Conservation (phyloP, 2,329 filamentous ascomycete genomes). For the Ophiostoma triangulosporum region DNA sequence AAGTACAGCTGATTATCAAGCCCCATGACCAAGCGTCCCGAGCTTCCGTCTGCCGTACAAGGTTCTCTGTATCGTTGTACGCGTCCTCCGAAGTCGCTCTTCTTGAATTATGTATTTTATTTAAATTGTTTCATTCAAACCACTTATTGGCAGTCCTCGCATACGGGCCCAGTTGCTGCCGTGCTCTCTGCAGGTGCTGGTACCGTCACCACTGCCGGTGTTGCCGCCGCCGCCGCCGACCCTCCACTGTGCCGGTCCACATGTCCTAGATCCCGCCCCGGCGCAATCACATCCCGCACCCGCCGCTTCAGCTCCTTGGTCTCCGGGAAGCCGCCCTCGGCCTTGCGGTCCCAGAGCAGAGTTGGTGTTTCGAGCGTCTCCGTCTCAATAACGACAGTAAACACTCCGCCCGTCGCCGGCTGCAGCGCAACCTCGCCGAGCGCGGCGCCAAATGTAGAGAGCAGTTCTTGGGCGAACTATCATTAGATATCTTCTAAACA, state of each 20-base stretch:
- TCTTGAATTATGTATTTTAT: too few relatives aligned
- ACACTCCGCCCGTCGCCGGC: constrained; percentile 72
- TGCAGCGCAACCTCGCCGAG: constrained; percentile 82
- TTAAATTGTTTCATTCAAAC: too few relatives aligned
- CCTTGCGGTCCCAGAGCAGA: constrained; percentile 76
- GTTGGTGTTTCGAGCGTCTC: constrained; percentile 20
- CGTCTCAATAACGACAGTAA: constrained; percentile 42
- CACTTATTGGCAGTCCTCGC: constrained; percentile 25
- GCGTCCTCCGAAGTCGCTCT: too few relatives aligned
- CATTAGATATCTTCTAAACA: neutral
- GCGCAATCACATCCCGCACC: constrained; percentile 72
- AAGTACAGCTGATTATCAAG: too few relatives aligned
- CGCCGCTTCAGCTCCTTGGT: constrained; percentile 81
- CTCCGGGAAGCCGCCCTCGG: constrained; percentile 83
- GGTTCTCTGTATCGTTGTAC: too few relatives aligned
- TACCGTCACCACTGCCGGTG: neutral
- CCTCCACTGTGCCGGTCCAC: constrained; percentile 43
- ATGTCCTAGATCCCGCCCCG: constrained; percentile 66
- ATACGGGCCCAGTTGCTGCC: constrained; percentile 15
- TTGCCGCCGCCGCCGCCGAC: neutral
- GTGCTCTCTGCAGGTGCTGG: neutral
- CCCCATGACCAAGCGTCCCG: too few relatives aligned
- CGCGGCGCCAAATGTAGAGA: constrained; percentile 76
- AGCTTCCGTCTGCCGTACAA: too few relatives aligned
- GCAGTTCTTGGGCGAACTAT: constrained; percentile 84